These are phyloP conservation scores for Wickerhamiella vanderwaltii DNA, from an alignment of 805 yeast genomes.

Conservation along the genomic window DNA sequence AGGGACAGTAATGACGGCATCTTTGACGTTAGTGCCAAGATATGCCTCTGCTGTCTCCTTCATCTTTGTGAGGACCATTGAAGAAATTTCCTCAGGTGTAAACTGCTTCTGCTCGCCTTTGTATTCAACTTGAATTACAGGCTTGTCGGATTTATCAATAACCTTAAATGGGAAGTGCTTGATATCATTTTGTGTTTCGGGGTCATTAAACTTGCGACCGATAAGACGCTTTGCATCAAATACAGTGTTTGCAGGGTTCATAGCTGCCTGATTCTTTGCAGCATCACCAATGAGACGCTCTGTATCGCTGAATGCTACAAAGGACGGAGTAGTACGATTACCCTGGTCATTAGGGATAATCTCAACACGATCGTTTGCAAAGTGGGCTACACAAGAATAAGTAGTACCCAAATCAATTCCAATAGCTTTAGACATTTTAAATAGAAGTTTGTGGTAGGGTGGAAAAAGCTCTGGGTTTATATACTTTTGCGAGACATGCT, in stretches of 20 bases:
- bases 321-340: slow-evolving; percentile 95
- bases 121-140: slow-evolving; percentile 74
- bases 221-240: slow-evolving; percentile 93
- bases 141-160: slow-evolving; percentile 69
- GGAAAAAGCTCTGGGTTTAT: not conserved
- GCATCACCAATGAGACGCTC: slow-evolving; percentile 96
- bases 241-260: slow-evolving; percentile 87
- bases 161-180: slow-evolving; percentile 86
- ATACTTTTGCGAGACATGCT: not conserved
- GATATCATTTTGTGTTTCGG: slow-evolving; percentile 64
- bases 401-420: slow-evolving; percentile 56
- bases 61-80: slow-evolving; percentile 87
- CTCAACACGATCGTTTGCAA: slow-evolving; percentile 77
- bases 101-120: slow-evolving; percentile 78
- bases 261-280: slow-evolving; percentile 96
- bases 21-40: slow-evolving; percentile 72
- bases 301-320: slow-evolving; percentile 89
- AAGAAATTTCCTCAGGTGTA: slow-evolving; percentile 89
- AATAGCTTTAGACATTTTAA: slow-evolving; percentile 12
- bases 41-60: slow-evolving; percentile 85
- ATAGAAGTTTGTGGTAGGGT: not conserved
- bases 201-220: slow-evolving; percentile 69
- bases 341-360: slow-evolving; percentile 97
- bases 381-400: slow-evolving; percentile 92
- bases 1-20: slow-evolving; percentile 93